phyloP scores from a whole-genome alignment of 1,284 basidiomycete genomes.

The Athelia psychrophila region DNA sequence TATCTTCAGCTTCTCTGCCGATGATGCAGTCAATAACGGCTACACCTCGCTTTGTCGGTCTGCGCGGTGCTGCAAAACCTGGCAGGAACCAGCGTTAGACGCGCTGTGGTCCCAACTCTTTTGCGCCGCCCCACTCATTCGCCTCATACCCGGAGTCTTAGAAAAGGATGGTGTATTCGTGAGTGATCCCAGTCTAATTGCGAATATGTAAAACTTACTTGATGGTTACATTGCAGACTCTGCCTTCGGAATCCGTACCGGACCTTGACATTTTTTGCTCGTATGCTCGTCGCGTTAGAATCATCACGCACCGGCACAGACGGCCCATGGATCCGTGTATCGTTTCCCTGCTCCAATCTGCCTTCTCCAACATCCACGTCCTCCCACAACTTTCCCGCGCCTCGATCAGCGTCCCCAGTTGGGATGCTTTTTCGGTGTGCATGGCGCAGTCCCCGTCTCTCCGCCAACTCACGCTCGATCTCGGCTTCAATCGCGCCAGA shows the following conservation, averaged over 20 bases:
- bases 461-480: constrained; percentile 37
- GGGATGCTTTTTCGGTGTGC: constrained; percentile 24
- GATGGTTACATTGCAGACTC: constrained; percentile 13
- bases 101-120: constrained; percentile 46
- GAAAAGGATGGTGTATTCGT: constrained; percentile 27
- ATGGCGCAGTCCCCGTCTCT: constrained; percentile 35
- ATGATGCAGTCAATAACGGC: constrained; percentile 14
- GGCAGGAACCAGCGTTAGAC: constrained; percentile 58
- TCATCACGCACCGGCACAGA: constrained; percentile 35
- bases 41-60: constrained; percentile 26
- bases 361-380: constrained; percentile 7
- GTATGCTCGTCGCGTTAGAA: constrained; percentile 47
- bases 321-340: constrained; percentile 24
- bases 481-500: constrained; percentile 33
- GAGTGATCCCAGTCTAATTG: constrained; percentile 9
- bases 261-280: constrained; percentile 30
- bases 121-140: constrained; percentile 43
- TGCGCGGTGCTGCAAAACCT: constrained; percentile 45
- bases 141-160: constrained; percentile 35
- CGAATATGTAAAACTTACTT: no score
- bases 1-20: constrained; percentile 36
- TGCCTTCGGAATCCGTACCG: constrained; percentile 6
- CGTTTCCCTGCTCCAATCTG: constrained; percentile 16
- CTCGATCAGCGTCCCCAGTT: constrained; percentile 34
- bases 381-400: constrained; percentile 37